Conservation (phyloP, 768 basidiomycete species). For the Pholiota microspora region DNA sequence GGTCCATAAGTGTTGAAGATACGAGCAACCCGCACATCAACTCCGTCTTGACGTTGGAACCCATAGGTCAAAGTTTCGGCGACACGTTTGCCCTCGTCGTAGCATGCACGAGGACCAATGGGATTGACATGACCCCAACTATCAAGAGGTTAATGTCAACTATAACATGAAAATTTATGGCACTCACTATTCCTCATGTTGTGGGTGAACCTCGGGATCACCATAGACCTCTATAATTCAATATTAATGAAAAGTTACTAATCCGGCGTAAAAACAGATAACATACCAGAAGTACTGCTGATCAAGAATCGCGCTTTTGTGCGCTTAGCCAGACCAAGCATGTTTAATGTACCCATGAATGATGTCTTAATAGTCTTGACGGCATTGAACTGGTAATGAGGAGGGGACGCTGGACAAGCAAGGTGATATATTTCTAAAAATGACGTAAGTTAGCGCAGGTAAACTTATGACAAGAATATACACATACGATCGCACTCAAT, state of each 20-base stretch:
- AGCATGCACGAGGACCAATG: slow-evolving; percentile 97
- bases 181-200: slow-evolving; percentile 89
- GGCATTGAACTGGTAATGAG: slow-evolving; percentile 97
- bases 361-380: slow-evolving; percentile 99
- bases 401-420: slow-evolving; percentile 96
- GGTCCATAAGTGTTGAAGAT: slow-evolving; percentile 98
- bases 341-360: slow-evolving; percentile 97
- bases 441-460: slow-evolving; percentile 11
- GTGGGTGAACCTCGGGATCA: slow-evolving; percentile 97
- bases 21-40: slow-evolving; percentile 94
- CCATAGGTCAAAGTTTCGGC: slow-evolving; percentile 98
- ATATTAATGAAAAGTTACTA: slow-evolving; percentile 9
- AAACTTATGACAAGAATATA: slow-evolving; percentile 1
- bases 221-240: slow-evolving; percentile 84
- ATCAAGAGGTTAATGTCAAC: slow-evolving; percentile 10
- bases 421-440: slow-evolving; percentile 92
- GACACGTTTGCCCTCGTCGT: slow-evolving; percentile 99
- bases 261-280: slow-evolving; percentile 5
- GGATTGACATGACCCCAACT: slow-evolving; percentile 99
- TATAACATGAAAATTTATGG: slow-evolving; percentile 1
- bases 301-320: slow-evolving; percentile 97
- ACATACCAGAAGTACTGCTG: slow-evolving; percentile 86
- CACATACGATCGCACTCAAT: slow-evolving; percentile 95
- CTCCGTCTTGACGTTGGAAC: slow-evolving; percentile 90
- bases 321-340: slow-evolving; percentile 97